phyloP scores from a whole-genome alignment of 2,329 filamentous ascomycete genomes.

The Fusarium sarcochroum region DNA sequence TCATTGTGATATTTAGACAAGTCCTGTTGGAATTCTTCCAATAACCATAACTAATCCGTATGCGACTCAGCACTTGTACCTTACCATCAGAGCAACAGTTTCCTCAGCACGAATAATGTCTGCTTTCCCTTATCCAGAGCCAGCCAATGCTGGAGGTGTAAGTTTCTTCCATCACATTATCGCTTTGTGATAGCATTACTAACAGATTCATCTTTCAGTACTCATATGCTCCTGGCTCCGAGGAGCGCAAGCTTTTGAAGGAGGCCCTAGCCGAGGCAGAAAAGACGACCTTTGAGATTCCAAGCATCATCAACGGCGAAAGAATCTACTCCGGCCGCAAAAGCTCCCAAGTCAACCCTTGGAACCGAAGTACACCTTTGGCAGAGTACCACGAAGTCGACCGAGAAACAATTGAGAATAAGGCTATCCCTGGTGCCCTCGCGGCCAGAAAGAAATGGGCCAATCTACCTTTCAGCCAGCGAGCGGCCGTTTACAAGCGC shows the following conservation, averaged over 20 bases:
- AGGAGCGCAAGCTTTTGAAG: constrained; percentile 4
- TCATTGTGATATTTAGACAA: too few species aligned
- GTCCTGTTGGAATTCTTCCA: too few species aligned
- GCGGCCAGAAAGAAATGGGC: constrained; percentile 15
- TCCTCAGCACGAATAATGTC: constrained; percentile 25
- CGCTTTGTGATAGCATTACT: not conserved
- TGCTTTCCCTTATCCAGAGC: constrained; percentile 12
- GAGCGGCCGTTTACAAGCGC: constrained; percentile 13
- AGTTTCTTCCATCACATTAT: not conserved
- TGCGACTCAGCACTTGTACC: too few species aligned
- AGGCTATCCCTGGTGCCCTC: constrained; percentile 17
- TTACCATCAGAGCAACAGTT: too few species aligned
- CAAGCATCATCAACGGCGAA: constrained; percentile 15
- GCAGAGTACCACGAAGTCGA: constrained; percentile 16
- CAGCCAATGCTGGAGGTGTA: constrained; percentile 13
- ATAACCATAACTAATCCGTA: too few species aligned
- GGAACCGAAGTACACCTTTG: not conserved
- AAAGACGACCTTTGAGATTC: not conserved
- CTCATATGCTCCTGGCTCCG: constrained; percentile 7
- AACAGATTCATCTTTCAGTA: not conserved
- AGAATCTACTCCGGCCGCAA: constrained; percentile 12
- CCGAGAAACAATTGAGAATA: not conserved
- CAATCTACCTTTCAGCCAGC: constrained; percentile 7
- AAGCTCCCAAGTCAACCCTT: constrained; percentile 10
- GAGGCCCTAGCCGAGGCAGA: constrained; percentile 11